Conservation (phyloP, 352 stramenopile species). For the Globisporangium heterothallicum region DNA sequence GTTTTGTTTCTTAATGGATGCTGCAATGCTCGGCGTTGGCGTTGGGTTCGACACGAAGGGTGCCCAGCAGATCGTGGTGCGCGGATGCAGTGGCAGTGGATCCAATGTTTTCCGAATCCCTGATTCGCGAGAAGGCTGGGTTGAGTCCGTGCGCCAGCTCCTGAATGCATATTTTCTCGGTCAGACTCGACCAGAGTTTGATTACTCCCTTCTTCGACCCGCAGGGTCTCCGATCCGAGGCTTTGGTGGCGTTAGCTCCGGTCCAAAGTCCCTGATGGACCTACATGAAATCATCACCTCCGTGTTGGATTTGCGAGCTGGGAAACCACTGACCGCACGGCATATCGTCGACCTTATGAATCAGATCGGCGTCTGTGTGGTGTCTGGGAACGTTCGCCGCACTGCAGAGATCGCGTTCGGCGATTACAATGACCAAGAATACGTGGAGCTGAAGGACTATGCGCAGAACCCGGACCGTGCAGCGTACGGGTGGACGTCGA, state of each 20-base stretch:
- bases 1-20: slow-evolving; percentile 95
- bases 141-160: slow-evolving; percentile 75
- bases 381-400: slow-evolving; percentile 89
- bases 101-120: slow-evolving; percentile 29
- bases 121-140: slow-evolving; percentile 82
- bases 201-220: slow-evolving; percentile 81
- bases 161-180: slow-evolving; percentile 84
- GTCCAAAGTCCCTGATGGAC: slow-evolving; percentile 61
- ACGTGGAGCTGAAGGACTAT: slow-evolving; percentile 92
- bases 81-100: slow-evolving; percentile 19
- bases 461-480: slow-evolving; percentile 83
- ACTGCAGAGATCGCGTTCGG: slow-evolving; percentile 94
- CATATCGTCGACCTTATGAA: slow-evolving; percentile 94
- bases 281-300: slow-evolving; percentile 65
- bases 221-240: slow-evolving; percentile 83
- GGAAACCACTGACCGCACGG: slow-evolving; percentile 50
- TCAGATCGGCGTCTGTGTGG: slow-evolving; percentile 85
- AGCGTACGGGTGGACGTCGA: slow-evolving; percentile 90
- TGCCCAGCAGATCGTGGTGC: slow-evolving; percentile 50
- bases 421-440: slow-evolving; percentile 78
- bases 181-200: slow-evolving; percentile 39
- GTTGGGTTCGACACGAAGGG: slow-evolving; percentile 93
- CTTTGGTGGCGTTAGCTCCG: slow-evolving; percentile 89
- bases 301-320: slow-evolving; percentile 45
- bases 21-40: slow-evolving; percentile 91